Evolutionary conservation across 495 filamentous ascomycete species (phyloP), one percentile per base, ranked within the genome.

Genomic region (Aspergillus leporis): DNA sequence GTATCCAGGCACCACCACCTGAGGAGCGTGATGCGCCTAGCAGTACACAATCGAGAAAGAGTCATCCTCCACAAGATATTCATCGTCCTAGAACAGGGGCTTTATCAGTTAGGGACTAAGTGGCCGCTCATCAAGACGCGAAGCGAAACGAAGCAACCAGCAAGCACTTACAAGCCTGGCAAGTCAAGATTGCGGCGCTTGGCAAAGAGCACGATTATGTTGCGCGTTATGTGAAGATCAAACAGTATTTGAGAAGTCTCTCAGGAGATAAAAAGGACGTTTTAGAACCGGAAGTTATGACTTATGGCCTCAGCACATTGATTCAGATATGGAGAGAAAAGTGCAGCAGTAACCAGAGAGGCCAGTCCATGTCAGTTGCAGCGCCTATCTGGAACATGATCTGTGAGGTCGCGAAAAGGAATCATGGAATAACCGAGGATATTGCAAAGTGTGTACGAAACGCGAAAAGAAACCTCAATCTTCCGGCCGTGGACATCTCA

Each of bases 251-350:
- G 5, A 65, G 51, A 8, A 58, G 55, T 10, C 57, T 80, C 13
- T 55, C 66, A 2, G 51, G 63, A 5, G 52, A 58, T 0, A 72
- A 75, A n/a, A 62, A 67, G 8, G 55, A 60, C 0, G 16, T 47
- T 12, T 5, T 70, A 6, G 62, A 69, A 12, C 47, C 75, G 0
- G 82, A 86, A 53, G 64, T 82, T 0, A 55, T 77, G 6, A 55
- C 80, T 2, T 85, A 78, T 57, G 61, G 79, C 47, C 67, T 83
- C 23, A 70, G 75, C 53, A 71, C 72, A 10, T 62, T 84, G 32
- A 55, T 78, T 14, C 58, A 56, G 13, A 60, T 73, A 5, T 56
- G 60, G 65, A 45, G 30, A 22, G 23, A 51, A 7, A 31, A 38
- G 21, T 61, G 59, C 32, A 18, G 32, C 22, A 18, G 51, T 1